These are phyloP conservation scores for Cytospora paraplurivora DNA, from an alignment of 2,329 filamentous ascomycete genomes.

Conservation along the genomic window DNA sequence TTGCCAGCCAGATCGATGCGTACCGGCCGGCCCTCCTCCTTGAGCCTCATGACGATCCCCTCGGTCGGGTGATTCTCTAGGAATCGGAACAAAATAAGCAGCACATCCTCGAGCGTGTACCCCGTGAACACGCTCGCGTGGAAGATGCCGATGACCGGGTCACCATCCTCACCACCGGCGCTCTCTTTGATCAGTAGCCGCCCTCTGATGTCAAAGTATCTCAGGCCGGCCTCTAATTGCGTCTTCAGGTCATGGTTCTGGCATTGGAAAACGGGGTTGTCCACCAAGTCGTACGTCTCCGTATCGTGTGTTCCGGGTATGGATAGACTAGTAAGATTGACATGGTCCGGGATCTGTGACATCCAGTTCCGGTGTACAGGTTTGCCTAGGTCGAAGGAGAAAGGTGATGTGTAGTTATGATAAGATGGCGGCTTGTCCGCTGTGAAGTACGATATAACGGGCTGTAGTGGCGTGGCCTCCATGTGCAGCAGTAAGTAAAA, in stretches of 20 bases:
- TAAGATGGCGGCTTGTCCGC: conserved; percentile 14
- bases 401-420: conserved; percentile 38
- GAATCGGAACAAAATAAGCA: conserved; percentile 48
- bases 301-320: conserved; percentile 58
- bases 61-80: conserved; percentile 48
- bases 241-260: conserved; percentile 49
- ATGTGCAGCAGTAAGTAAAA: conserved; percentile 23
- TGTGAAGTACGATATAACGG: neutral
- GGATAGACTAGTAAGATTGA: conserved; percentile 47
- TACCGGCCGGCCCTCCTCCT: conserved; percentile 48
- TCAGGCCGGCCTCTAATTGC: conserved; percentile 50
- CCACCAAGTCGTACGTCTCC: conserved; percentile 48
- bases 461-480: conserved; percentile 4
- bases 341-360: conserved; percentile 44
- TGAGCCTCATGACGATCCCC: conserved; percentile 53
- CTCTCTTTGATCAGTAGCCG: conserved; percentile 43
- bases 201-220: conserved; percentile 53
- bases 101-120: conserved; percentile 46
- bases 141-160: conserved; percentile 46
- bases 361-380: conserved; percentile 46
- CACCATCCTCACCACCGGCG: conserved; percentile 32
- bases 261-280: conserved; percentile 44
- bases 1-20: neutral
- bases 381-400: conserved; percentile 46
- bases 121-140: conserved; percentile 50